These are phyloP conservation scores for Sporothrix pseudoabietina DNA, from an alignment of 2,329 filamentous ascomycete species.

Conservation along the genomic window DNA sequence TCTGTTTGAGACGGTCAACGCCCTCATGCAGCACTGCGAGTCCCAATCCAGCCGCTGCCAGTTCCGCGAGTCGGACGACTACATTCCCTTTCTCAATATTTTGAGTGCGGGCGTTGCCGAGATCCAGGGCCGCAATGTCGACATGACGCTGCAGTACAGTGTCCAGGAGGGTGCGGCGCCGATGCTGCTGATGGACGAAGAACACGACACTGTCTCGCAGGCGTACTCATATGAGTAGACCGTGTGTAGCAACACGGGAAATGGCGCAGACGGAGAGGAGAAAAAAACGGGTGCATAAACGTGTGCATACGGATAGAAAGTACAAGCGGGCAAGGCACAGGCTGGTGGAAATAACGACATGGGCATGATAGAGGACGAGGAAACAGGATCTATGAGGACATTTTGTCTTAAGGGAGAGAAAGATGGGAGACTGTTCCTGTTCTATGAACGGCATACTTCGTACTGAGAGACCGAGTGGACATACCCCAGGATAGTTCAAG, in stretches of 20 bases:
- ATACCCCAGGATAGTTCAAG: background rate
- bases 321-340: background rate
- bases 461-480: background rate
- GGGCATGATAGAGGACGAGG: background rate
- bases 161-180: conserved; percentile 34
- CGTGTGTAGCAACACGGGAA: no score
- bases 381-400: background rate
- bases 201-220: background rate
- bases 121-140: conserved; percentile 40
- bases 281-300: no score
- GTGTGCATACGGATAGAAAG: background rate
- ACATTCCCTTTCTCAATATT: conserved; percentile 44
- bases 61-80: conserved; percentile 48
- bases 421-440: no score
- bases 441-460: no score
- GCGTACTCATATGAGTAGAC: background rate
- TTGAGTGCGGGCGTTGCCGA: conserved; percentile 47
- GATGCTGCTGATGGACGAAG: conserved; percentile 27
- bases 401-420: background rate
- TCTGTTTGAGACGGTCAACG: conserved; percentile 46
- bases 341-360: background rate
- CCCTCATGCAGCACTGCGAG: conserved; percentile 55
- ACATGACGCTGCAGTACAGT: conserved; percentile 43
- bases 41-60: conserved; percentile 47
- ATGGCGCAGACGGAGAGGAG: no score